Evolutionary conservation across 2,329 filamentous ascomycete species (phyloP).

Genomic region (Bipolaris zeicola): DNA sequence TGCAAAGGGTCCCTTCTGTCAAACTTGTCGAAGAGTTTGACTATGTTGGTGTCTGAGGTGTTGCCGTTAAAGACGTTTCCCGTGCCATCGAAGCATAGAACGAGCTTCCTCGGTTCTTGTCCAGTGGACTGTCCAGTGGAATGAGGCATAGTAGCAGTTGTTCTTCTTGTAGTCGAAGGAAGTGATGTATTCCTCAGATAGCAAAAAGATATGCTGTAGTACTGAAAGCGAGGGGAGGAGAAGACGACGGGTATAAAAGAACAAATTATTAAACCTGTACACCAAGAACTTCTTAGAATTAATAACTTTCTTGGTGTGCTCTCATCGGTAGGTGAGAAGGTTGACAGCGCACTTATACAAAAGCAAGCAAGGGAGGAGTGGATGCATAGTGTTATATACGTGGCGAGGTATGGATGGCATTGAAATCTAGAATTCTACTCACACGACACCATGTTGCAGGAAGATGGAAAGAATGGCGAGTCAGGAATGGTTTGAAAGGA

Average conservation of each 20-base stretch:
- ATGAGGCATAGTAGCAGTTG: not conserved
- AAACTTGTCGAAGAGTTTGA: constrained; percentile 27
- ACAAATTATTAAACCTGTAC: not conserved
- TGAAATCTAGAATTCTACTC: not conserved
- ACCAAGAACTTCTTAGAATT: no score
- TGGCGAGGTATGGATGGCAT: not conserved
- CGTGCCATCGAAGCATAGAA: constrained; percentile 33
- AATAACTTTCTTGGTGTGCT: no score
- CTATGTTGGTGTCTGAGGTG: constrained; percentile 26
- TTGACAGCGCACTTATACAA: not conserved
- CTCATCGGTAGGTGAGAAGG: no score
- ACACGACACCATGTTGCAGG: not conserved
- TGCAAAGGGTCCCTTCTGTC: constrained; percentile 19
- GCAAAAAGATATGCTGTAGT: not conserved
- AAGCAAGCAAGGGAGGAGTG: not conserved
- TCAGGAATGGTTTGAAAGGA: not conserved
- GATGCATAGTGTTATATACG: not conserved
- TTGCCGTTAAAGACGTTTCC: constrained; percentile 25
- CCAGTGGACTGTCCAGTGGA: not conserved
- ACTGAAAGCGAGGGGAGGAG: not conserved
- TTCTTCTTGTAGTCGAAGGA: not conserved
- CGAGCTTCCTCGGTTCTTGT: constrained; percentile 6
- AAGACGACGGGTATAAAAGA: not conserved
- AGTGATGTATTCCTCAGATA: not conserved
- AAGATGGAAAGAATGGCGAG: not conserved